phyloP scores from a whole-genome alignment of 2,329 filamentous ascomycete genomes.

The Hyphodiscus sp. region DNA sequence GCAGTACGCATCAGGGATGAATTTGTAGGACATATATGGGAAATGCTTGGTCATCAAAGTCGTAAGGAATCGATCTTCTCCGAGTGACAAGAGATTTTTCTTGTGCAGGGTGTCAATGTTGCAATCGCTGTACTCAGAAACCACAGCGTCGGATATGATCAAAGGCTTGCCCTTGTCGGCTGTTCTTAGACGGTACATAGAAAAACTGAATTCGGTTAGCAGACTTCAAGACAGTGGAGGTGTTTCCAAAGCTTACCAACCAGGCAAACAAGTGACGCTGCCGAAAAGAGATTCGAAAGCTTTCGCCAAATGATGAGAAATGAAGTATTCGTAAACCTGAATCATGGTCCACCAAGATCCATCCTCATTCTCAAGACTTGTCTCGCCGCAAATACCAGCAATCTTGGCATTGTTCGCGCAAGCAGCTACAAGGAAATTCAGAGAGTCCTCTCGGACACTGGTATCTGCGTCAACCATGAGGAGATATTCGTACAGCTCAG shows the following conservation, averaged over 20 bases:
- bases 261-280: conserved; percentile 96
- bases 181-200: conserved; percentile 95
- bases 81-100: conserved; percentile 86
- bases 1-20: conserved; percentile 86
- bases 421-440: conserved; percentile 86
- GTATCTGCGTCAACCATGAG: conserved; percentile 98
- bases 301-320: conserved; percentile 94
- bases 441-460: conserved; percentile 81
- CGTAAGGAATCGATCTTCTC: conserved; percentile 95
- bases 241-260: conserved; percentile 65
- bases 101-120: conserved; percentile 91
- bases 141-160: conserved; percentile 84
- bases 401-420: conserved; percentile 95
- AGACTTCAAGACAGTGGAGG: neutral
- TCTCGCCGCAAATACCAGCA: conserved; percentile 95
- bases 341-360: conserved; percentile 99
- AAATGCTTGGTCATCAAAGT: conserved; percentile 99
- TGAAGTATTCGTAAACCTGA: conserved; percentile 99
- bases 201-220: conserved; percentile 65
- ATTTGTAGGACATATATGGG: conserved; percentile 93
- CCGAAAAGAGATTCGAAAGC: conserved; percentile 97
- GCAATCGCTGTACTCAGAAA: conserved; percentile 82
- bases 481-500: conserved; percentile 93
- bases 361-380: conserved; percentile 91
- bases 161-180: conserved; percentile 90